A percentile compares a stretch with the other conserved stretches of the same genome.
Evolutionary conservation across 306 rosid genomes (phyloP).

Genomic region (Pterocarpus macrocarpus): DNA sequence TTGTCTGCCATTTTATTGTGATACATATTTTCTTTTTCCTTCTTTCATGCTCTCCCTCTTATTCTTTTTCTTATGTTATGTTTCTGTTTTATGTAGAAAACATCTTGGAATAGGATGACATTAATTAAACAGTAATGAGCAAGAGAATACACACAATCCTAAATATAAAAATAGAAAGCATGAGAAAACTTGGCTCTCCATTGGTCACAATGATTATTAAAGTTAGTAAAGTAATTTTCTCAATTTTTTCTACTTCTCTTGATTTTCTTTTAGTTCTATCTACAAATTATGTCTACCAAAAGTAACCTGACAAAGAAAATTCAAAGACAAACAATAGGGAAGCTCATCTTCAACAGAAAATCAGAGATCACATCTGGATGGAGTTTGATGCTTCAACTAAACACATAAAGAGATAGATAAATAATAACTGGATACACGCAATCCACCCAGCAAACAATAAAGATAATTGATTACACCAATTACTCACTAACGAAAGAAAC

Average conservation of each 20-base stretch:
- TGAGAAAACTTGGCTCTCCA: not conserved
- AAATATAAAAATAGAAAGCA: not conserved
- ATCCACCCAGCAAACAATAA: too few relatives aligned
- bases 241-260: slow-evolving; percentile 30
- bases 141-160: not conserved
- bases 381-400: not conserved
- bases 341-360: slow-evolving; percentile 22
- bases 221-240: slow-evolving; percentile 22
- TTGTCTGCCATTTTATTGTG: slow-evolving; percentile 30
- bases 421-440: too few relatives aligned
- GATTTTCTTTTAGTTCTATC: slow-evolving; percentile 6
- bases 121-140: slow-evolving; percentile 38
- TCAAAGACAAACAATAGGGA: not conserved
- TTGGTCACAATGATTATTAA: slow-evolving; percentile 4
- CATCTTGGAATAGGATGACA: not conserved
- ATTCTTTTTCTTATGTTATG: slow-evolving; percentile 21
- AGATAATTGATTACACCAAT: too few relatives aligned
- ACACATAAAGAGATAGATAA: not conserved
- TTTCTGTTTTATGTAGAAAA: too few relatives aligned
- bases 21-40: not conserved
- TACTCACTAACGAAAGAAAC: too few relatives aligned
- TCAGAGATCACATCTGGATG: not conserved
- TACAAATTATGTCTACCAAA: not conserved
- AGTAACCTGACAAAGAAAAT: not conserved
- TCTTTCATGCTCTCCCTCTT: slow-evolving; percentile 14